These are phyloP conservation scores for Claviceps sorghi DNA, from an alignment of 2,329 filamentous ascomycete species.

Conservation along the genomic window DNA sequence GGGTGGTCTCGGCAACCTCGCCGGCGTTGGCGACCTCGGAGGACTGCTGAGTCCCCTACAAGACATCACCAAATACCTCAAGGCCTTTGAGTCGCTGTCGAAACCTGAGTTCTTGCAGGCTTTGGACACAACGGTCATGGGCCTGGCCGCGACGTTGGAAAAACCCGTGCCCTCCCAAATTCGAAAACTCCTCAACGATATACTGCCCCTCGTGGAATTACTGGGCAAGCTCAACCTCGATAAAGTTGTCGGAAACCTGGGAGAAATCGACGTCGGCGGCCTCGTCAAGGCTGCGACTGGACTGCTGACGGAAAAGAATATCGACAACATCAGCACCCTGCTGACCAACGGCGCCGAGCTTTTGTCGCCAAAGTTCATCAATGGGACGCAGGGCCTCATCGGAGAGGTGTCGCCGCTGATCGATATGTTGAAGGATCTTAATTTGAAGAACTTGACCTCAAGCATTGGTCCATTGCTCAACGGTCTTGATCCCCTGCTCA, in stretches of 20 bases:
- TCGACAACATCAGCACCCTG: slow-evolving; percentile 20
- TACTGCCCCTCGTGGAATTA: slow-evolving; percentile 16
- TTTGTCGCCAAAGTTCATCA: slow-evolving; percentile 18
- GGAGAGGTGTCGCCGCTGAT: slow-evolving; percentile 19
- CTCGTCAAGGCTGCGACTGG: slow-evolving; percentile 17
- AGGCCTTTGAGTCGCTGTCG: slow-evolving; percentile 12
- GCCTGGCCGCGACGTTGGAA: slow-evolving; percentile 22
- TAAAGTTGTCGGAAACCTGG: slow-evolving; percentile 17
- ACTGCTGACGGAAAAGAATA: slow-evolving; percentile 18
- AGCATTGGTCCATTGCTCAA: slow-evolving; percentile 6
- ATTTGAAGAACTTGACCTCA: slow-evolving; percentile 14
- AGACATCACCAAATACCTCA: slow-evolving; percentile 12
- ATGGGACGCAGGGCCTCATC: slow-evolving; percentile 21
- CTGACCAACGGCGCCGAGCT: slow-evolving; percentile 23
- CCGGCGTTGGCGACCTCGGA: slow-evolving; percentile 6
- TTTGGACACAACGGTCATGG: slow-evolving; percentile 26
- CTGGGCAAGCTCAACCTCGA: slow-evolving; percentile 20
- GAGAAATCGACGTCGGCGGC: slow-evolving; percentile 17
- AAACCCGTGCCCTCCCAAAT: slow-evolving; percentile 22
- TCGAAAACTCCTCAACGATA: slow-evolving; percentile 14
- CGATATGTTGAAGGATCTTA: slow-evolving; percentile 17
- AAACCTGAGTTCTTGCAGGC: slow-evolving; percentile 25
- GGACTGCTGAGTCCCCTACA: not conserved
- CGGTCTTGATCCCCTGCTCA: slow-evolving; percentile 18
- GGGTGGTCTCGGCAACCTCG: slow-evolving; percentile 10